Percentiles rank a stretch among this genome's conserved stretches.
Conservation (phyloP, 2,329 filamentous ascomycete genomes). For the Lasiodiplodia gonubiensis region DNA sequence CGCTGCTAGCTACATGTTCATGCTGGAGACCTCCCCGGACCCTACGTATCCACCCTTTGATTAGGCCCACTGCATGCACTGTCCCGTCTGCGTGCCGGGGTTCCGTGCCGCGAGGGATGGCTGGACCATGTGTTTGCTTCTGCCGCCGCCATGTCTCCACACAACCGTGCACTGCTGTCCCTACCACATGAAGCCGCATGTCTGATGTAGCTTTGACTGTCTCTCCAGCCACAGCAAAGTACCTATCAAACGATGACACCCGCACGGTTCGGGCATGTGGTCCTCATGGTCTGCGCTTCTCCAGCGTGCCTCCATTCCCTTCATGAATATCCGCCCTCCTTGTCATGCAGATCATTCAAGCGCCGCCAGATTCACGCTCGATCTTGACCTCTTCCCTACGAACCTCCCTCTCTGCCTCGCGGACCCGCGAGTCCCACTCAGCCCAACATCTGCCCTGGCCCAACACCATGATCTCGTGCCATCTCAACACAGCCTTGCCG, state of each 20-base stretch:
- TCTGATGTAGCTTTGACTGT: background rate
- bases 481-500: conserved; percentile 60
- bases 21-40: background rate
- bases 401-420: conserved; percentile 68
- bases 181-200: conserved; percentile 6
- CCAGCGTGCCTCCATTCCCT: background rate
- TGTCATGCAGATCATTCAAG: conserved; percentile 37
- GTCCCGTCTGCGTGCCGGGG: background rate
- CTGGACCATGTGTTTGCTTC: conserved; percentile 12
- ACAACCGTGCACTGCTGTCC: conserved; percentile 16
- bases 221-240: conserved; percentile 9
- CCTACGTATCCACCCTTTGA: background rate
- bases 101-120: conserved; percentile 5
- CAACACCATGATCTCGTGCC: conserved; percentile 77
- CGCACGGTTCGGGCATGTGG: background rate
- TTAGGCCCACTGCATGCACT: background rate
- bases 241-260: background rate
- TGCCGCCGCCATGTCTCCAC: conserved; percentile 3
- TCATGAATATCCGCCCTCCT: conserved; percentile 18
- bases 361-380: conserved; percentile 57
- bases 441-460: conserved; percentile 72
- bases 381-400: conserved; percentile 66
- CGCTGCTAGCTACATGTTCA: background rate
- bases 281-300: background rate
- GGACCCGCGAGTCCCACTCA: conserved; percentile 71